A percentile compares a stretch with the other conserved stretches of the same genome.
phyloP scores from a whole-genome alignment of 495 filamentous ascomycete species.

The Penicillium lagena region DNA sequence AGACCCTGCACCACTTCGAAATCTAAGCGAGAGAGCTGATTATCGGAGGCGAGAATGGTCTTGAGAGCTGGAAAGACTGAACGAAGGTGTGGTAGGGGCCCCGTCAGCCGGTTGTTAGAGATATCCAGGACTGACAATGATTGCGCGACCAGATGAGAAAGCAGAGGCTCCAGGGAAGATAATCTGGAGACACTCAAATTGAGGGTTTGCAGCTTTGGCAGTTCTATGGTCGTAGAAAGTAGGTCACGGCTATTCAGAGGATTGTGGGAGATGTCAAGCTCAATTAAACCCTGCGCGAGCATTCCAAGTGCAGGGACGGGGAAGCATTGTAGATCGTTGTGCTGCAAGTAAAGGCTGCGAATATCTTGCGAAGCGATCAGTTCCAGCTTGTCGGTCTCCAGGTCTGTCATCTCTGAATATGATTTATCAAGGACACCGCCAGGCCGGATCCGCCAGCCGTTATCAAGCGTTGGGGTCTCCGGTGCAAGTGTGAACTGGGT shows the following conservation, averaged over 20 bases:
- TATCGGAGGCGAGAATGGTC: conserved; percentile 67
- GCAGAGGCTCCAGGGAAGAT: conserved; percentile 55
- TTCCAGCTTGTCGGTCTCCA: conserved; percentile 40
- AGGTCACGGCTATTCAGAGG: conserved; percentile 59
- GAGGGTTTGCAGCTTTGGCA: conserved; percentile 70
- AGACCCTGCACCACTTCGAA: conserved; percentile 71
- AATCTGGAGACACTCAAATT: conserved; percentile 66
- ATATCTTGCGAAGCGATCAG: conserved; percentile 39
- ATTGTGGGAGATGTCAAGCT: conserved; percentile 76
- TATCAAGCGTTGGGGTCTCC: conserved; percentile 27
- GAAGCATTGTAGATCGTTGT: conserved; percentile 66
- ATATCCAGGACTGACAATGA: conserved; percentile 69
- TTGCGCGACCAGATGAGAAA: conserved; percentile 60
- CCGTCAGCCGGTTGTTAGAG: conserved; percentile 68
- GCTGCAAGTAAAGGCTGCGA: conserved; percentile 58
- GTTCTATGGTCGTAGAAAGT: conserved; percentile 48
- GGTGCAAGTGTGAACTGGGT: conserved; percentile 40
- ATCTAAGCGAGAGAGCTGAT: conserved; percentile 62
- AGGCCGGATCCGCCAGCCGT: conserved; percentile 56
- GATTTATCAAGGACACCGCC: conserved; percentile 71
- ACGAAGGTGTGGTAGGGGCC: conserved; percentile 52
- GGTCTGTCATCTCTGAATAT: conserved; percentile 49
- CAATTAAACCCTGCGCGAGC: conserved; percentile 61
- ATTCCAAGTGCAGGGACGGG: conserved; percentile 57
- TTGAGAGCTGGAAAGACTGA: conserved; percentile 57